These are phyloP conservation scores for Fraxinus pennsylvanica DNA, from an alignment of 257 asterid species.

Conservation along the genomic window DNA sequence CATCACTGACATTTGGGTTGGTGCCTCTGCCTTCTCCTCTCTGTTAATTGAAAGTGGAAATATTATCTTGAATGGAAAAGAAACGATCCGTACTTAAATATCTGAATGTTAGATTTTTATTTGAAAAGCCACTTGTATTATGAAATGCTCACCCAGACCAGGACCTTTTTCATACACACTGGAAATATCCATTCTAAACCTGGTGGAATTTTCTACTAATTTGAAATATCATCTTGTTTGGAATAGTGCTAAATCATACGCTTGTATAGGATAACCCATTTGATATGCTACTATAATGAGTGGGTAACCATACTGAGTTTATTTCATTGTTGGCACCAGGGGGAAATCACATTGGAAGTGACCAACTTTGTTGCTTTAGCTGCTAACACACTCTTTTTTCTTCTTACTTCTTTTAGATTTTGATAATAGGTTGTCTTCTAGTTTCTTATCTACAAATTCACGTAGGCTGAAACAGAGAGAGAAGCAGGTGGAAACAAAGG, in stretches of 20 bases:
- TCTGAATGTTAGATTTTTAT: neutral
- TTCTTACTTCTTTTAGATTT: neutral
- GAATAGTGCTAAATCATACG: neutral
- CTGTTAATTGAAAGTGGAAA: neutral
- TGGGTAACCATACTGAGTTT: neutral
- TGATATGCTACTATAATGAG: neutral
- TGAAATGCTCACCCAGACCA: neutral
- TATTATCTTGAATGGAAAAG: neutral
- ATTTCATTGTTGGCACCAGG: neutral
- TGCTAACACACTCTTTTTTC: neutral
- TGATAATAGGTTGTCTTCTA: neutral
- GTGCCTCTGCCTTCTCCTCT: neutral
- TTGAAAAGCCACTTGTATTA: neutral
- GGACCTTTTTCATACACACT: neutral
- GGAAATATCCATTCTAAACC: neutral
- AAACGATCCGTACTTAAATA: neutral
- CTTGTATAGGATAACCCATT: neutral
- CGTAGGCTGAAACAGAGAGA: constrained; percentile 51
- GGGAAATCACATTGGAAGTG: neutral
- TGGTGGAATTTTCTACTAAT: neutral
- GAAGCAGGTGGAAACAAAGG: constrained; percentile 55
- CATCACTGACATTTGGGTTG: neutral
- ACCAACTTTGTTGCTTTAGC: neutral
- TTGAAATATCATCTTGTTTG: neutral
- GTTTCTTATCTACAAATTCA: neutral